These are phyloP conservation scores for Ustilago bromivora DNA, from an alignment of 1,284 basidiomycete species.

Conservation along the genomic window DNA sequence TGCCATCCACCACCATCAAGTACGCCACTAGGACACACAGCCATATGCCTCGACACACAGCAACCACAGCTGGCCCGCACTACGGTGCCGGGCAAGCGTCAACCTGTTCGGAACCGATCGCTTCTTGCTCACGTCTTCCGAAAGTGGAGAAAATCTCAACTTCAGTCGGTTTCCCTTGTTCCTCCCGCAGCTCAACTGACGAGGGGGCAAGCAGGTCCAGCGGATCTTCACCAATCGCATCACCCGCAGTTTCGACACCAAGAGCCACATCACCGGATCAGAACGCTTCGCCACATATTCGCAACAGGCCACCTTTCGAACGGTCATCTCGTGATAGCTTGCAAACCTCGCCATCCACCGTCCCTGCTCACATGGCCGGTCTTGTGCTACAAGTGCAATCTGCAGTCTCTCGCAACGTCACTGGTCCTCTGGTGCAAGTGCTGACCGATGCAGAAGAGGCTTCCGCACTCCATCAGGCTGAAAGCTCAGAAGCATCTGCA, in stretches of 20 bases:
- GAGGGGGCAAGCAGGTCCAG: conserved; percentile 15
- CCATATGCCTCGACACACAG: conserved; percentile 3
- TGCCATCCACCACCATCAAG: background rate
- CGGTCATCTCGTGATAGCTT: conserved; percentile 16
- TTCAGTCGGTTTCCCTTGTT: conserved; percentile 22
- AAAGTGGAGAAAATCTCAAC: conserved; percentile 30
- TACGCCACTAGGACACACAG: background rate
- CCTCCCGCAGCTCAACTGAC: conserved; percentile 24
- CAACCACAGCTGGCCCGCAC: background rate
- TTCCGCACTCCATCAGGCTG: conserved; percentile 12
- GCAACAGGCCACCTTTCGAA: conserved; percentile 17
- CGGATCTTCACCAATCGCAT: conserved; percentile 31
- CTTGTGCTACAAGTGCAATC: conserved; percentile 45
- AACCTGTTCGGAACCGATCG: conserved; percentile 8
- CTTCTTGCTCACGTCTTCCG: conserved; percentile 9
- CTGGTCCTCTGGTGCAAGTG: conserved; percentile 43
- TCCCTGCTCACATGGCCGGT: conserved; percentile 34
- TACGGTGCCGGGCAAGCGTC: conserved; percentile 1
- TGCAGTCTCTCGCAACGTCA: conserved; percentile 46
- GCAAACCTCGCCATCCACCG: conserved; percentile 11
- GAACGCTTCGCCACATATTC: background rate
- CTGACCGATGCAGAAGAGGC: conserved; percentile 39
- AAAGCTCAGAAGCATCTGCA: conserved; percentile 5
- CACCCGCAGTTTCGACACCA: conserved; percentile 38
- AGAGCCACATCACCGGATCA: conserved; percentile 35